Base-by-base conservation (phyloP, 192 early-diverging fungal species). In the Linnemannia schmuckeri region DNA sequence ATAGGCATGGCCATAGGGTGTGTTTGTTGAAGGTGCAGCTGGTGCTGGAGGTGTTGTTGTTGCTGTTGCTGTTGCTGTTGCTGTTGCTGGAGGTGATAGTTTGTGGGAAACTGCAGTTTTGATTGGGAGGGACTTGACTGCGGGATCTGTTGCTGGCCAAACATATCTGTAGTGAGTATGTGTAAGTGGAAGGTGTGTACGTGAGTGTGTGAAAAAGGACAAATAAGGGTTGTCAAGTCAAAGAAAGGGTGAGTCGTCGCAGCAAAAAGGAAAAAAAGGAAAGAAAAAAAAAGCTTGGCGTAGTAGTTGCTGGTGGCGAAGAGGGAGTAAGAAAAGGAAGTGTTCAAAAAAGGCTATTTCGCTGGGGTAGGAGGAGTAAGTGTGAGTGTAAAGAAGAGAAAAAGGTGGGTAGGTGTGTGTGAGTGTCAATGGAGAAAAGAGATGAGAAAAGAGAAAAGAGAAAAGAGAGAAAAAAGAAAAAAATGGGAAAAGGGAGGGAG, bases 31-130 rank as follows among this genome's bases (percentile, higher is more conserved):
- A 75, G 77, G 35, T 78, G 79, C 6, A 42, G 52, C 15, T 79
- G 68, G 3, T 70, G 77, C 24, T 78, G 77, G 30, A 70, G 76
- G 27, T 79, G 77, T 9, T 79, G 73, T 20, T 75, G 73, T 22
- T 74, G 76, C n/a, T 74, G 73, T 35, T 47, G 74, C 13, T 54
- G 75, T 66, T 77, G 75, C n/a, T 76, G 75, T 7, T 66, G 75
- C 30, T 66, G 75, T 24, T 72, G 75, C 20, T 79, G 77, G 41
- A 79, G 77, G 70, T 79, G 77, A 37, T 70, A 79, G 27, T 79
- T 79, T 12, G 77, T 79, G 41, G 77, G 77, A 52, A 79, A 79
- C 70, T 79, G 77, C 77, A 79, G 38, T 69, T 79, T 79, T 54
- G 77, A 52, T 35, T 77, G 75, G 33, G 33, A 15, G 47, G 35